Conservation (phyloP, 2,329 filamentous ascomycete genomes). For the Cladosporium austrohemisphaericum region DNA sequence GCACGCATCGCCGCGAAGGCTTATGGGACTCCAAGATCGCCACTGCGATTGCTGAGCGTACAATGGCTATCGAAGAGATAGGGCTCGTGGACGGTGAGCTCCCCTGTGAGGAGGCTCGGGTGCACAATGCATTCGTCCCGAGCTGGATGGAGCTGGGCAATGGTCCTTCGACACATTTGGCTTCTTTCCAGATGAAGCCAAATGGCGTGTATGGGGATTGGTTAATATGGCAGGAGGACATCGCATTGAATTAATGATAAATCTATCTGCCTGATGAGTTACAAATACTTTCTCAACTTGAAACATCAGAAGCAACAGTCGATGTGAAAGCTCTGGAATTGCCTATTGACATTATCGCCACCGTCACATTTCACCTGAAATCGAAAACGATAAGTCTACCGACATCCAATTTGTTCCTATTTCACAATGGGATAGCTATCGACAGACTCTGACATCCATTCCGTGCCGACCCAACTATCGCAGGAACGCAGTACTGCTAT, state of each 20-base stretch:
- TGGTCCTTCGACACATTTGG: neutral
- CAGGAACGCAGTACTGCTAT: too few species aligned
- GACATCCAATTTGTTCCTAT: too few species aligned
- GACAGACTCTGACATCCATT: too few species aligned
- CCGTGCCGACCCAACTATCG: too few species aligned
- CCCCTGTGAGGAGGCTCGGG: neutral
- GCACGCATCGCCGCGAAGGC: conserved; percentile 10
- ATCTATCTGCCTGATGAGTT: too few species aligned
- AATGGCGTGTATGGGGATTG: conserved; percentile 8
- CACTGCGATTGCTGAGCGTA: conserved; percentile 9
- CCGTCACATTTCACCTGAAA: too few species aligned
- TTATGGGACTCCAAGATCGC: conserved; percentile 13
- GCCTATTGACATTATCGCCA: too few species aligned
- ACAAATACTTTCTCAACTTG: too few species aligned
- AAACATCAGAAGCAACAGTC: too few species aligned
- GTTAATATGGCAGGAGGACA: neutral
- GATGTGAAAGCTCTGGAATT: too few species aligned
- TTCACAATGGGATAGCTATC: too few species aligned
- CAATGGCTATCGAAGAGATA: conserved; percentile 11
- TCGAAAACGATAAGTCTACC: too few species aligned
- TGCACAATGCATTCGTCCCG: neutral
- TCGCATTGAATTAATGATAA: neutral
- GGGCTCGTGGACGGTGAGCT: neutral
- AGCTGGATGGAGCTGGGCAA: neutral
- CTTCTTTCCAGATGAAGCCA: neutral